Evolutionary conservation across 208 protist species (phyloP).

Genomic region (Trypanosoma cruzi): DNA sequence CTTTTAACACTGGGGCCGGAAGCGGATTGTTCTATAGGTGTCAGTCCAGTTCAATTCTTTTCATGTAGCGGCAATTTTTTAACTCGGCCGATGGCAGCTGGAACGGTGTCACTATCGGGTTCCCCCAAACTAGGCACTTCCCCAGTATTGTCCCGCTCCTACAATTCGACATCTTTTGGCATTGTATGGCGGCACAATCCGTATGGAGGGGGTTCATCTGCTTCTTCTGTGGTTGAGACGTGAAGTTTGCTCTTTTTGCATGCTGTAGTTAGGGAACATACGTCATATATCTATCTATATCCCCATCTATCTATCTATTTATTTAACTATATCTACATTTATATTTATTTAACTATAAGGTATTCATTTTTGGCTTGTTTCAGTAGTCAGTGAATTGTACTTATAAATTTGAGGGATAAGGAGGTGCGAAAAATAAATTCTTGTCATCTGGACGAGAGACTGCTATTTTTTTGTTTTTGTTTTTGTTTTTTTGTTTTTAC

Average conservation of each 20-base stretch:
- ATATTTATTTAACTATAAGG: too few relatives aligned
- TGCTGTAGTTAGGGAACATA: background rate
- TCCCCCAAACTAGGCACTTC: slow-evolving; percentile 44
- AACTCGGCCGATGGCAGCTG: background rate
- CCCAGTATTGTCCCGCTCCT: slow-evolving; percentile 46
- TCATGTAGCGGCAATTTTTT: slow-evolving; percentile 1
- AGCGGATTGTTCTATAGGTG: slow-evolving; percentile 1
- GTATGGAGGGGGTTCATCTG: slow-evolving; percentile 52
- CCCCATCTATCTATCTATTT: slow-evolving; percentile 6
- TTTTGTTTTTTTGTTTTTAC: slow-evolving; percentile 23
- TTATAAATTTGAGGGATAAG: background rate
- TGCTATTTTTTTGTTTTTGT: slow-evolving; percentile 19
- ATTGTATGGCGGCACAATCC: slow-evolving; percentile 86
- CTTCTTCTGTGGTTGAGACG: slow-evolving; percentile 73
- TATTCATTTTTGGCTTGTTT: background rate
- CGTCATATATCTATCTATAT: background rate
- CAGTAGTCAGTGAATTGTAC: background rate
- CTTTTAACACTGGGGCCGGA: background rate
- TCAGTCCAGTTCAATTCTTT: slow-evolving; percentile 14
- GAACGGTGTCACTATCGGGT: slow-evolving; percentile 16
- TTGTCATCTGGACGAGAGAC: background rate
- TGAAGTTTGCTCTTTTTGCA: slow-evolving; percentile 17
- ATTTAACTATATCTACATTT: background rate
- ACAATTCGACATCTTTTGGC: slow-evolving; percentile 63
- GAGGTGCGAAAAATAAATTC: background rate